phyloP scores from a whole-genome alignment of 139 green algal species.

The Auxenochlorella protothecoides region DNA sequence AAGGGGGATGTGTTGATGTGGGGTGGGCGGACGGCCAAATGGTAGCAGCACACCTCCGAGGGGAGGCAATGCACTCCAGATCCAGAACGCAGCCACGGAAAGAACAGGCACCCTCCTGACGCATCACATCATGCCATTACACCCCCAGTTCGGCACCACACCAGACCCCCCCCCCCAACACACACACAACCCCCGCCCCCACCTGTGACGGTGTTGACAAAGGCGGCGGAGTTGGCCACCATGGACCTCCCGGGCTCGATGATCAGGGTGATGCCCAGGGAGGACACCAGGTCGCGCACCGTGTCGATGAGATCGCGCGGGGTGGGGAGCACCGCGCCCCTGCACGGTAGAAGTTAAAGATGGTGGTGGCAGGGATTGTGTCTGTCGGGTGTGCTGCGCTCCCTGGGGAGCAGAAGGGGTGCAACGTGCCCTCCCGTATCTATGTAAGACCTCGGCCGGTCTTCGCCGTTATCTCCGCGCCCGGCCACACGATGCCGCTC shows the following conservation, averaged over 20 bases:
- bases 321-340: slow-evolving; percentile 66
- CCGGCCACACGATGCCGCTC: too few species aligned
- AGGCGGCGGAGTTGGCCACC: slow-evolving; percentile 65
- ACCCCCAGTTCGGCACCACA: background rate
- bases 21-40: too few species aligned
- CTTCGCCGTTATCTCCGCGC: too few species aligned
- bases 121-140: background rate
- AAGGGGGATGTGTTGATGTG: too few species aligned
- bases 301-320: slow-evolving; percentile 91
- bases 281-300: slow-evolving; percentile 60
- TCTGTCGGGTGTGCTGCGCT: too few species aligned
- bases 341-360: slow-evolving; percentile 9
- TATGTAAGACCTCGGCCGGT: too few species aligned
- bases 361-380: background rate
- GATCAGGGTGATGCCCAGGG: slow-evolving; percentile 77
- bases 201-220: slow-evolving; percentile 85
- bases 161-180: background rate
- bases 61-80: too few species aligned
- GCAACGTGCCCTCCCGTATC: too few species aligned
- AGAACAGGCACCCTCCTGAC: too few species aligned
- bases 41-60: too few species aligned
- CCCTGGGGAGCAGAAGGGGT: too few species aligned
- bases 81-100: too few species aligned
- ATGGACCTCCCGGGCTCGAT: slow-evolving; percentile 92
- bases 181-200: background rate